Evolutionary conservation across 2,329 filamentous ascomycete genomes (phyloP), one percentile per base, ranked within the genome.

Genomic region (Hypoxylon sp.): DNA sequence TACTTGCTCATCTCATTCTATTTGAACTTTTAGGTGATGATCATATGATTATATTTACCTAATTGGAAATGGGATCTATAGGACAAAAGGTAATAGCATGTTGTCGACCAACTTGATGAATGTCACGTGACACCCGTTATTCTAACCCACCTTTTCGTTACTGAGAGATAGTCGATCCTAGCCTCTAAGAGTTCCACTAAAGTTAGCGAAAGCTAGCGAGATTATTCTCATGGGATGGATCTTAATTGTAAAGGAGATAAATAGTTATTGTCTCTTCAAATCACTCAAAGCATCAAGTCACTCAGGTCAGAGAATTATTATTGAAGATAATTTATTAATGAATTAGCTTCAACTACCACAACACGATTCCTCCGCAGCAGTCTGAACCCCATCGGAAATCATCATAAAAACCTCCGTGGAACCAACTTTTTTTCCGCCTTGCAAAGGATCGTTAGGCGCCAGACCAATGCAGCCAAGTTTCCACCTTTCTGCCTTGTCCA

Each of bases 371-470:
- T 57, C 53, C 53, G n/a, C 24, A 14, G 44, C 53, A 57, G 44
- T 57, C 24, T 57, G 24, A 46, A 46, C 26, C 19, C 19, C 19
- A 55, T 6, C 13, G 29, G 29, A 50, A 59, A 59, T 39, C 9
- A 48, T 48, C 29, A 22, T 22, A 63, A 58, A 63, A 29, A 4
- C 50, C 50, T 54, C 47, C 59, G 24, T 29, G 48, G 47, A 35
- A 22, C 37, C 22, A 24, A 42, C 14, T 37, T 31, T 48, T 37
- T 35, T 46, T 35, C 58, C 46, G 3, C 39, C 31, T 26, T 17
- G 24, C 26, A 48, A 62, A 55, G 19, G 48, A 61, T 53, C 17
- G 48, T 53, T 26, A 46, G 58, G 53, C 58, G 58, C 60, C 60
- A 51, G 39, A 50, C 37, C 24, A 13, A 54, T 54, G 39, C 37